Evolutionary conservation across 2,329 filamentous ascomycete species (phyloP), one percentile per base, ranked within the genome.

Genomic region (Sphaerostilbella broomeana): DNA sequence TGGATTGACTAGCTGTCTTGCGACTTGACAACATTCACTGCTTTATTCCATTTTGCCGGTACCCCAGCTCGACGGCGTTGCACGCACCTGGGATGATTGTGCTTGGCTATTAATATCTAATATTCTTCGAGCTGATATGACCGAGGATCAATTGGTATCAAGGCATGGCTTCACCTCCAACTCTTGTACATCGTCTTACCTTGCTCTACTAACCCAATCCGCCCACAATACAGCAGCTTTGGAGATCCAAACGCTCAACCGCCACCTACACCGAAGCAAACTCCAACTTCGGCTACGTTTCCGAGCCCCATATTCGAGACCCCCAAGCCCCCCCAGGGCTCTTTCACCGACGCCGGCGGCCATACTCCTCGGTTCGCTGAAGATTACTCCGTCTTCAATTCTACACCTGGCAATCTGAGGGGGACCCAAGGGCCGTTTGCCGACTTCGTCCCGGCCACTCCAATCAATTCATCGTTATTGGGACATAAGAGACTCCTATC

Each of bases 381-480:
- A 54, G 76, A 80, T 48, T 80, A 77, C 52, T 78, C 76, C 46
- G 75, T 80, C 52, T 80, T 81, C 64, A 77, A 78, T 60, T 64
- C 70, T n/a, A 79, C 76, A 7, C 77, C 77, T 12, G 76, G 73
- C 33, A 75, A 77, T 53, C 63, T 79, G 39, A 65, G 64, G 51
- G 69, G 64, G 38, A 57, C 62, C 29, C 62, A 67, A 41, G 64
- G 56, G 42, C 56, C 60, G 11, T 75, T 73, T 53, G 51, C 60
- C 47, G 70, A 72, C 49, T 68, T 69, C 51, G 51, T 54, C 53
- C 48, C 60, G 51, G 39, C 64, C 56, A 46, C 55, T 26, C 61
- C 64, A 11, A 61, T 60, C 41, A 55, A 52, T 24, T 46, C 52
- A 15, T 54, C 59, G 33, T 44, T 29, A 17, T 31, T 57, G 28